Percentiles rank a stretch among this genome's conserved stretches.
Evolutionary conservation across 2,329 filamentous ascomycete species (phyloP).

Genomic region (Neonectria neomacrospora): DNA sequence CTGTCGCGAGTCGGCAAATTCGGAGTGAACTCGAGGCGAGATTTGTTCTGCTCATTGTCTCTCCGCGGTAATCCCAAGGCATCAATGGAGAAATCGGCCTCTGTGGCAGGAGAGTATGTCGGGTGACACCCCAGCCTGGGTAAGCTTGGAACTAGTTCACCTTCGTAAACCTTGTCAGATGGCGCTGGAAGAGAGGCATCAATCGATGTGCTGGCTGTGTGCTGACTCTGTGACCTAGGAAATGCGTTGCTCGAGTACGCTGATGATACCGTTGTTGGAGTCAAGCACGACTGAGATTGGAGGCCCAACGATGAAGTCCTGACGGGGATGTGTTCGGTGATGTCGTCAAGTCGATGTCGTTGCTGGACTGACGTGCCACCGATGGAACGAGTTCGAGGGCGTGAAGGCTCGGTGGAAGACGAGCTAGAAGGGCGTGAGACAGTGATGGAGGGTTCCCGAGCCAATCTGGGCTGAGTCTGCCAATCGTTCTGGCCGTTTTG

Average conservation of each 20-base stretch:
- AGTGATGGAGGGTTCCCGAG: constrained; percentile 32
- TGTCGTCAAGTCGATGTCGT: constrained; percentile 46
- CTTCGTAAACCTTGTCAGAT: constrained; percentile 36
- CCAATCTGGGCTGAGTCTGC: constrained; percentile 18
- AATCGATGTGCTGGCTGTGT: constrained; percentile 60
- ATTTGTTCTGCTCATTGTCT: constrained; percentile 19
- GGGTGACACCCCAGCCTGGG: constrained; percentile 4
- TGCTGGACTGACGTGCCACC: constrained; percentile 26
- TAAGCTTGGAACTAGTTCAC: constrained; percentile 22
- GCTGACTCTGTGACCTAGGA: constrained; percentile 53
- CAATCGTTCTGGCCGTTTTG: constrained; percentile 21
- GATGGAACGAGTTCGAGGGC: constrained; percentile 39
- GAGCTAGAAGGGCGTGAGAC: constrained; percentile 41
- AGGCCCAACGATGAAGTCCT: constrained; percentile 50
- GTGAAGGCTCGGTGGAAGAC: constrained; percentile 36
- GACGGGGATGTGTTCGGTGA: constrained; percentile 51
- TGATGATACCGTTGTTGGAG: constrained; percentile 43
- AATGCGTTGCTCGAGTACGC: constrained; percentile 55
- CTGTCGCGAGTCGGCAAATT: constrained; percentile 3
- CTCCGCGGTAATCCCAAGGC: constrained; percentile 27
- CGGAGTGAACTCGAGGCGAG: constrained; percentile 1
- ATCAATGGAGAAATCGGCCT: constrained; percentile 35
- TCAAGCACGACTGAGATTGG: constrained; percentile 54
- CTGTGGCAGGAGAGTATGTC: constrained; percentile 25
- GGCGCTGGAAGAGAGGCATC: constrained; percentile 44